phyloP scores from a whole-genome alignment of 2,329 filamentous ascomycete species.

The Neocatenulostroma microsporum region DNA sequence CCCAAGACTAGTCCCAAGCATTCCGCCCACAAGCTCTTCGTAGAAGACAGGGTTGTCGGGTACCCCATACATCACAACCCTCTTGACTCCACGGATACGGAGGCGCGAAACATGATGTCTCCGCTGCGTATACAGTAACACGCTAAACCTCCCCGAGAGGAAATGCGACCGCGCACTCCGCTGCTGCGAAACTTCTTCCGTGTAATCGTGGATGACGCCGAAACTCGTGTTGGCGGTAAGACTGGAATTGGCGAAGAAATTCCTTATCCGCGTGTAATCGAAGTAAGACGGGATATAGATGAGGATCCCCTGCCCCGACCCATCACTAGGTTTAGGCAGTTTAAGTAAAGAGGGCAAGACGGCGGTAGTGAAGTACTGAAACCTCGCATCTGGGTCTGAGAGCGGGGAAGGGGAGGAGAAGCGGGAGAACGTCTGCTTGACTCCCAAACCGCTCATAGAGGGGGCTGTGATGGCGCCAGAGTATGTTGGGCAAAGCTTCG shows the following conservation, averaged over 20 bases:
- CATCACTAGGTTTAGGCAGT: slow-evolving; percentile 52
- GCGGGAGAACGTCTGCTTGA: slow-evolving; percentile 82
- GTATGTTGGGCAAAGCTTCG: slow-evolving; percentile 62
- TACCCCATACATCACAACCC: slow-evolving; percentile 80
- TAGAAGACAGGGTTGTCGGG: slow-evolving; percentile 85
- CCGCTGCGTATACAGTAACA: slow-evolving; percentile 86
- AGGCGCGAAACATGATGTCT: slow-evolving; percentile 95
- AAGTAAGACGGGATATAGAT: slow-evolving; percentile 90
- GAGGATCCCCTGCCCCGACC: slow-evolving; percentile 55
- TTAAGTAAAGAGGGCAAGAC: slow-evolving; percentile 69
- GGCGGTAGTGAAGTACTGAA: slow-evolving; percentile 80
- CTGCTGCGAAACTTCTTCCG: slow-evolving; percentile 66
- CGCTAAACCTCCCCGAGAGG: slow-evolving; percentile 67
- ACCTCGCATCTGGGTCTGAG: slow-evolving; percentile 76
- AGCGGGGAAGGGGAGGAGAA: slow-evolving; percentile 65
- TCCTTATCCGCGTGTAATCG: slow-evolving; percentile 88
- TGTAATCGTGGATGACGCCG: slow-evolving; percentile 83
- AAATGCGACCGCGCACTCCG: slow-evolving; percentile 84
- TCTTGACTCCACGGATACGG: slow-evolving; percentile 68
- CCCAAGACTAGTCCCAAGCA: slow-evolving; percentile 47
- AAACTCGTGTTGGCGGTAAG: slow-evolving; percentile 56
- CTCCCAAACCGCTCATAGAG: slow-evolving; percentile 46
- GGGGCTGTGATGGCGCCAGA: slow-evolving; percentile 54
- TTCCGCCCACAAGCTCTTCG: slow-evolving; percentile 64
- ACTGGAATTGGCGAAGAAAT: slow-evolving; percentile 71